Conservation (phyloP, 768 basidiomycete species). For the Peribolospora baueri region DNA sequence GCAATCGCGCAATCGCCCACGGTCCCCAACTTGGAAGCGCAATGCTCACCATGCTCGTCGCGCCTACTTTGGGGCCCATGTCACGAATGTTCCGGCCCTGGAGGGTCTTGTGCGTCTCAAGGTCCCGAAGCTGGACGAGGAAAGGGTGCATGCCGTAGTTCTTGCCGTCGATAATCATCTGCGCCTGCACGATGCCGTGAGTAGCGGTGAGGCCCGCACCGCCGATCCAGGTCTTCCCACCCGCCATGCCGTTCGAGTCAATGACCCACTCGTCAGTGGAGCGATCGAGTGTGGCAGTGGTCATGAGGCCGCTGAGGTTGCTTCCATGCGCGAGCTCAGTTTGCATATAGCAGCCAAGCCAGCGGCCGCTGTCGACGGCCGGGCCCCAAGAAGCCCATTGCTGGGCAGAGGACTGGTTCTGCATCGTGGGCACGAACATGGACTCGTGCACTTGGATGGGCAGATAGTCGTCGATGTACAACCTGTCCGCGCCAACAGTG, state of each 20-base stretch:
- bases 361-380: slow-evolving; percentile 11
- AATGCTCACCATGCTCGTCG: slow-evolving; percentile 9
- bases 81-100: slow-evolving; percentile 16
- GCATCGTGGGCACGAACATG: slow-evolving; percentile 16
- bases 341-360: slow-evolving; percentile 16
- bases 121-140: slow-evolving; percentile 15
- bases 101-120: slow-evolving; percentile 13
- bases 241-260: slow-evolving; percentile 14
- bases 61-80: slow-evolving; percentile 13
- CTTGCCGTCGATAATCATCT: slow-evolving; percentile 6
- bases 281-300: slow-evolving; percentile 15
- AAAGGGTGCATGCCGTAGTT: slow-evolving; percentile 16
- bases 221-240: slow-evolving; percentile 17
- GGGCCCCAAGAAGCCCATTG: slow-evolving; percentile 16
- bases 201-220: slow-evolving; percentile 14
- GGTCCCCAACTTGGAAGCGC: too few species aligned
- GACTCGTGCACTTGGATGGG: slow-evolving; percentile 5
- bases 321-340: slow-evolving; percentile 18
- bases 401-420: slow-evolving; percentile 13
- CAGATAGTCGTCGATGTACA: too few species aligned
- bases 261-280: slow-evolving; percentile 14
- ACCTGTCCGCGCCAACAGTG: too few species aligned
- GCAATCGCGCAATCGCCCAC: too few species aligned
- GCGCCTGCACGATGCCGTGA: slow-evolving; percentile 17
- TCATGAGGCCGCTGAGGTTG: slow-evolving; percentile 15